These are phyloP conservation scores for Poa annua DNA, from an alignment of 176 grass and related monocot genomes.

Conservation along the genomic window DNA sequence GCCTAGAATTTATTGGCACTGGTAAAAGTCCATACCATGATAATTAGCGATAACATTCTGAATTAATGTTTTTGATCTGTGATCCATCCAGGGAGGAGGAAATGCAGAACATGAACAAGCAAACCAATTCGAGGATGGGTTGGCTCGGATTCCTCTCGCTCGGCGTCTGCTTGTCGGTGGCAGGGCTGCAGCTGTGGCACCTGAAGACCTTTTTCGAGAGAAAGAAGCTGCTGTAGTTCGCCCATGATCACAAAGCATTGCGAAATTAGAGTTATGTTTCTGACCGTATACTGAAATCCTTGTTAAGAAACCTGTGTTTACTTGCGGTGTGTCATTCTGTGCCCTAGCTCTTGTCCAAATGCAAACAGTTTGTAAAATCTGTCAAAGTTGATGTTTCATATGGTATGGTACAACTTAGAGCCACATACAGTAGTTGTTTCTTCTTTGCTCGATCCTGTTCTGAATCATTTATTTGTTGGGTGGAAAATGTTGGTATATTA, in stretches of 20 bases:
- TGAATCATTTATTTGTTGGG: too few species aligned
- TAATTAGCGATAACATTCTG: background rate
- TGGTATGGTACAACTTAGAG: background rate
- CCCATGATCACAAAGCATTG: background rate
- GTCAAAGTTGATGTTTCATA: background rate
- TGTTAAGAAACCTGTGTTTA: constrained; percentile 36
- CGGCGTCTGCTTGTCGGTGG: constrained; percentile 72
- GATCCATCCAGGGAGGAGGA: constrained; percentile 77
- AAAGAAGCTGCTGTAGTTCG: constrained; percentile 86
- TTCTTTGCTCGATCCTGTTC: background rate
- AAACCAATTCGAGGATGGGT: constrained; percentile 89
- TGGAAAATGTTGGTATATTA: too few species aligned
- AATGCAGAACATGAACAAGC: constrained; percentile 92
- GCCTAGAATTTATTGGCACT: background rate
- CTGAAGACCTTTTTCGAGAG: constrained; percentile 98
- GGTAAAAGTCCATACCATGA: background rate
- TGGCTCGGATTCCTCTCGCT: constrained; percentile 93
- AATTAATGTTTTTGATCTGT: background rate
- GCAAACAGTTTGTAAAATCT: constrained; percentile 29
- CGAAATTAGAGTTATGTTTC: constrained; percentile 9
- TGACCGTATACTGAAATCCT: background rate
- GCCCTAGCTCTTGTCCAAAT: background rate
- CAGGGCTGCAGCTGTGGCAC: constrained; percentile 90
- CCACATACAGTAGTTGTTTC: background rate
- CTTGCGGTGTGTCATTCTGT: background rate